These are phyloP conservation scores for Pichia kudriavzevii DNA, from an alignment of 1,139 yeast genomes.

Conservation along the genomic window DNA sequence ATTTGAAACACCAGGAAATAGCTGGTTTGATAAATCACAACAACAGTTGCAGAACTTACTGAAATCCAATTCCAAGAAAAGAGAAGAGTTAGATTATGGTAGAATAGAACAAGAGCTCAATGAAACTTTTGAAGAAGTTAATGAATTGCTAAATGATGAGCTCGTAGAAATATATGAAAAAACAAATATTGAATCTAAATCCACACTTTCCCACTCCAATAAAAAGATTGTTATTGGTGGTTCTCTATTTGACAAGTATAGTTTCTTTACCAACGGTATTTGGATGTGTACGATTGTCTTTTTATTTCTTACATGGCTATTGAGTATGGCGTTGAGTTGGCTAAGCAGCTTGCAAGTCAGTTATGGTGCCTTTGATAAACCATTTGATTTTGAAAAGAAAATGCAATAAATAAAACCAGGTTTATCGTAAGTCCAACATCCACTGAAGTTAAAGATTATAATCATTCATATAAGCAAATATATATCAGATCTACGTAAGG, in stretches of 20 bases:
- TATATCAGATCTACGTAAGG: no score
- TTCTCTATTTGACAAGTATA: constrained; percentile 40
- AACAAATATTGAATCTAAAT: background rate
- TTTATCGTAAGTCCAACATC: constrained; percentile 1
- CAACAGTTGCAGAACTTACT: constrained; percentile 1
- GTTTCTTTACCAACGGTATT: constrained; percentile 55
- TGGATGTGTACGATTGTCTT: constrained; percentile 61
- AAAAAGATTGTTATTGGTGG: constrained; percentile 19
- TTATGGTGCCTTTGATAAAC: constrained; percentile 66
- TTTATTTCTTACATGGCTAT: constrained; percentile 42
- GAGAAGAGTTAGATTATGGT: constrained; percentile 21
- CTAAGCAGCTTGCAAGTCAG: constrained; percentile 55
- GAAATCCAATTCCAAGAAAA: constrained; percentile 10
- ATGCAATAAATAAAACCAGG: constrained; percentile 33
- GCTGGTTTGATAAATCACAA: constrained; percentile 3
- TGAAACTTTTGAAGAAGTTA: constrained; percentile 25
- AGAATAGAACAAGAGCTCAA: constrained; percentile 23
- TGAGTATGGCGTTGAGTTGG: constrained; percentile 55
- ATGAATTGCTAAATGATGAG: constrained; percentile 23
- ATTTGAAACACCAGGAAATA: constrained; percentile 15
- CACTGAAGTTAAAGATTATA: no score
- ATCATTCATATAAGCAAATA: no score
- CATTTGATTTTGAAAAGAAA: constrained; percentile 56
- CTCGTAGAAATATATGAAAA: constrained; percentile 15
- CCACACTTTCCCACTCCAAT: constrained; percentile 1